Evolutionary conservation across 257 asterid genomes (phyloP).

Genomic region (Verbascum thapsus): DNA sequence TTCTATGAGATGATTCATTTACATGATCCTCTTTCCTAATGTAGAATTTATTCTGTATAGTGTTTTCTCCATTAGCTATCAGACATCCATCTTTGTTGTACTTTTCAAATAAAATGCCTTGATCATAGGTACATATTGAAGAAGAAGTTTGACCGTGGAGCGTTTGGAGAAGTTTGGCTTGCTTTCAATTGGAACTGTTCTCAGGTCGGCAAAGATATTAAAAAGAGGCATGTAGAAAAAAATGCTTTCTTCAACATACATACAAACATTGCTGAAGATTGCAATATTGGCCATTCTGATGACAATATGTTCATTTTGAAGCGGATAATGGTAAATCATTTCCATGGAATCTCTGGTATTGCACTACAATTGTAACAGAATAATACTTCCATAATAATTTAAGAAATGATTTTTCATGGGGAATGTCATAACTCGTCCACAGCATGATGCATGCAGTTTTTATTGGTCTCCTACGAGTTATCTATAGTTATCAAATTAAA

Average conservation of each 20-base stretch:
- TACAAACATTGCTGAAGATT: constrained; percentile 43
- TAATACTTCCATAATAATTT: background rate
- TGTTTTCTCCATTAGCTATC: constrained; percentile 10
- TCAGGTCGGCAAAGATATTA: constrained; percentile 46
- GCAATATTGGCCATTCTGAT: constrained; percentile 46
- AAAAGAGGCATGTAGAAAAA: constrained; percentile 39
- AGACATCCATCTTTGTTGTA: constrained; percentile 5
- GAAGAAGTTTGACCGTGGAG: constrained; percentile 95
- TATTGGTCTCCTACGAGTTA: constrained; percentile 1
- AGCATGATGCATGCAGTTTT: constrained; percentile 5
- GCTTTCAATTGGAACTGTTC: constrained; percentile 96
- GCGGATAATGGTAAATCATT: constrained; percentile 85
- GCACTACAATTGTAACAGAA: constrained; percentile 18
- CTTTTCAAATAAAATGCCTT: constrained; percentile 5
- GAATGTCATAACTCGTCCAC: constrained; percentile 11
- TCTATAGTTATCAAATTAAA: background rate
- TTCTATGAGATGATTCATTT: constrained; percentile 19
- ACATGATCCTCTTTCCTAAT: constrained; percentile 3
- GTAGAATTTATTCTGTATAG: constrained; percentile 8
- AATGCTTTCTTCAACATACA: constrained; percentile 32
- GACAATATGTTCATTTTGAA: constrained; percentile 79
- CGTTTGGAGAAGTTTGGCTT: constrained; percentile 99
- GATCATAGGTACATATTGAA: constrained; percentile 74
- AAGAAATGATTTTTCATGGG: constrained; percentile 6
- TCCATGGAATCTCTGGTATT: background rate